These are phyloP conservation scores for Ceratonia siliqua DNA, from an alignment of 306 rosid species.

Conservation along the genomic window DNA sequence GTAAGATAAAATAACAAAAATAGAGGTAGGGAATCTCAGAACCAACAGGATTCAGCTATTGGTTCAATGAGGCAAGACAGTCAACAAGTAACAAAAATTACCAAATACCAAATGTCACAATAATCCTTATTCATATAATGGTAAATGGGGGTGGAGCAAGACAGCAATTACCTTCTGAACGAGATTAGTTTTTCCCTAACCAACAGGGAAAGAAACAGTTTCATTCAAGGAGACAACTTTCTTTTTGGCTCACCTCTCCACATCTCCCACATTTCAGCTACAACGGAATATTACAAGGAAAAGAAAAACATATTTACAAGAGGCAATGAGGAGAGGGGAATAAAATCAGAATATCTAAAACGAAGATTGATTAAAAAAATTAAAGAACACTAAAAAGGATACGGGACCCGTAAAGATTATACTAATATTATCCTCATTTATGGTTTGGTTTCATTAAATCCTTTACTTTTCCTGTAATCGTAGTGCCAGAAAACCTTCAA, in stretches of 20 bases:
- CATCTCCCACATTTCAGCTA: slow-evolving; percentile 85
- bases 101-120: neutral
- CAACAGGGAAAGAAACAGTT: slow-evolving; percentile 70
- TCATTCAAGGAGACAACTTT: slow-evolving; percentile 77
- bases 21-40: neutral
- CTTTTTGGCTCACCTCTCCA: slow-evolving; percentile 81
- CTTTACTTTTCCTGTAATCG: no score
- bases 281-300: neutral
- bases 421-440: neutral
- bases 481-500: no score
- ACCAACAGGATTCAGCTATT: neutral
- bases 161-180: slow-evolving; percentile 66
- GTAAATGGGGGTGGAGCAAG: neutral
- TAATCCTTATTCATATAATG: neutral
- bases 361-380: neutral
- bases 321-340: neutral
- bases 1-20: neutral
- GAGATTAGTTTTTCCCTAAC: slow-evolving; percentile 78
- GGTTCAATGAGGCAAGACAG: neutral
- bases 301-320: neutral
- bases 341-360: neutral
- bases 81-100: neutral
- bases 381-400: neutral
- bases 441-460: no score
- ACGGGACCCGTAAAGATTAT: no score